These are phyloP conservation scores for Phanerochaete carnosa DNA, from an alignment of 768 basidiomycete genomes.

Conservation along the genomic window DNA sequence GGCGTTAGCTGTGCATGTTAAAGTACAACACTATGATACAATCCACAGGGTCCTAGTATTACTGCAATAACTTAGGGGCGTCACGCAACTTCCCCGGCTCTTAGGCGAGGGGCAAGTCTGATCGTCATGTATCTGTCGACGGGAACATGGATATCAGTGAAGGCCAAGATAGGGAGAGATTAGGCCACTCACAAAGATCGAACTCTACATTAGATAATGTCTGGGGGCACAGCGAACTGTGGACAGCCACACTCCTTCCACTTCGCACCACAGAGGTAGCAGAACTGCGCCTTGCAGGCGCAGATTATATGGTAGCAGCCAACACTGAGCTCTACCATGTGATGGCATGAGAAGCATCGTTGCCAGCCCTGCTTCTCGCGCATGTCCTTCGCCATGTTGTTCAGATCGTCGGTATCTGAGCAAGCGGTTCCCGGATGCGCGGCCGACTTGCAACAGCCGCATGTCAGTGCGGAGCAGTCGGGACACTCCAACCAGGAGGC, in stretches of 20 bases:
- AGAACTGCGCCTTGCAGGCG: constrained; percentile 25
- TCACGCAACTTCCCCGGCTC: background rate
- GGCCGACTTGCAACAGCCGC: constrained; percentile 10
- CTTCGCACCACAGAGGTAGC: constrained; percentile 24
- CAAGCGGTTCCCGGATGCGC: constrained; percentile 8
- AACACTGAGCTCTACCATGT: constrained; percentile 14
- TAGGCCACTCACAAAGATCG: background rate
- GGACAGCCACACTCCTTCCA: constrained; percentile 25
- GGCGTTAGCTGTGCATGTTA: constrained; percentile 5
- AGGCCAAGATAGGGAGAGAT: background rate
- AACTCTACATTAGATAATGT: background rate
- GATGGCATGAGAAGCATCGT: constrained; percentile 18
- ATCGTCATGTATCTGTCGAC: background rate
- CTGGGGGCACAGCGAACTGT: constrained; percentile 8
- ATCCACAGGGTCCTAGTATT: background rate
- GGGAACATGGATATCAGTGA: background rate
- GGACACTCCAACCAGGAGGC: background rate
- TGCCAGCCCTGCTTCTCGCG: constrained; percentile 17
- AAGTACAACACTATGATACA: background rate
- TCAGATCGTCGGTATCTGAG: constrained; percentile 11
- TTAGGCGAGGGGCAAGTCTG: background rate
- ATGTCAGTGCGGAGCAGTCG: background rate
- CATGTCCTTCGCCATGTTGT: constrained; percentile 3
- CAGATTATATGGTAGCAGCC: constrained; percentile 26
- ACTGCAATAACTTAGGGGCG: background rate